phyloP scores from a whole-genome alignment of 2,329 filamentous ascomycete species.

The Colletotrichum horii region DNA sequence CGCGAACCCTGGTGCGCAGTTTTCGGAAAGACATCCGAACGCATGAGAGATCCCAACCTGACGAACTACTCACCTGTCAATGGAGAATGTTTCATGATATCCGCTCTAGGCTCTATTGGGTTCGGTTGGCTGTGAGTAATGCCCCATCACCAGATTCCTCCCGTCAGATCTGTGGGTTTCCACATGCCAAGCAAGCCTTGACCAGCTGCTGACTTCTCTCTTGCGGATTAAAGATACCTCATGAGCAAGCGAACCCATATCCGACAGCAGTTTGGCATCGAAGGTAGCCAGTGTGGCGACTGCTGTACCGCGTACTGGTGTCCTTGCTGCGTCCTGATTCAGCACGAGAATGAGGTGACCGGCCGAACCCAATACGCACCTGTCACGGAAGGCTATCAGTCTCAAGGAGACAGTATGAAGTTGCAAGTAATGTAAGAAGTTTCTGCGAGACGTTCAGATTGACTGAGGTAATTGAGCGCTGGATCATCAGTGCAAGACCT shows the following conservation, averaged over 20 bases:
- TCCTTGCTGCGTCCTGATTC: neutral
- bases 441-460: neutral
- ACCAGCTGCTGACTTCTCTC: neutral
- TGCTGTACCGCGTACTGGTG: neutral
- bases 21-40: neutral
- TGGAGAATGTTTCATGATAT: neutral
- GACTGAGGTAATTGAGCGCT: no score
- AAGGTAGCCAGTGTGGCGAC: neutral
- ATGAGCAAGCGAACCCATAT: neutral
- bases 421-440: neutral
- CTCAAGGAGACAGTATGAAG: neutral
- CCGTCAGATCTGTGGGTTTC: rapidly evolving
- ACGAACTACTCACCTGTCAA: neutral
- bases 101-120: neutral
- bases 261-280: neutral
- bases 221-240: neutral
- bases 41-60: neutral
- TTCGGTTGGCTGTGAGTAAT: neutral
- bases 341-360: neutral
- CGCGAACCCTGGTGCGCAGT: neutral
- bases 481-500: neutral
- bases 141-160: neutral
- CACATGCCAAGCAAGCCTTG: neutral
- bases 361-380: neutral
- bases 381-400: neutral